phyloP scores from a whole-genome alignment of 2,329 filamentous ascomycete genomes.

The Pseudogymnoascus sp. region DNA sequence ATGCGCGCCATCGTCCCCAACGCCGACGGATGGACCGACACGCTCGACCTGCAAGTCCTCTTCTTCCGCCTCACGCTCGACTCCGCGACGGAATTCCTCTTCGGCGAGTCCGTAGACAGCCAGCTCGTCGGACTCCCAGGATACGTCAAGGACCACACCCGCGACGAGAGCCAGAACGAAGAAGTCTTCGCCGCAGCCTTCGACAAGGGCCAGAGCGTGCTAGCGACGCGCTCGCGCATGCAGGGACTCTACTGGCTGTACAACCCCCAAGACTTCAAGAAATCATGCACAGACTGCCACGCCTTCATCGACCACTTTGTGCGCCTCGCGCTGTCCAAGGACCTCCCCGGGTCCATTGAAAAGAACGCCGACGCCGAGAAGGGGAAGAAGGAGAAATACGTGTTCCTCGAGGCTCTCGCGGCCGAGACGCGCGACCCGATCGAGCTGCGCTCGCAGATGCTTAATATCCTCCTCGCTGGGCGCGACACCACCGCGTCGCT shows the following conservation, averaged over 20 bases:
- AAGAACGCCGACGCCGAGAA: constrained; percentile 24
- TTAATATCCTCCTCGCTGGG: constrained; percentile 50
- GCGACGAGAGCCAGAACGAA: background rate
- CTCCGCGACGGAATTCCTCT: constrained; percentile 43
- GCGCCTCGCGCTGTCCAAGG: constrained; percentile 28
- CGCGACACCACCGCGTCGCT: constrained; percentile 51
- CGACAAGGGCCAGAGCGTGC: constrained; percentile 34
- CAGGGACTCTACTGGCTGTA: constrained; percentile 22
- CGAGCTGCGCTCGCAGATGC: constrained; percentile 43
- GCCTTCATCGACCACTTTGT: constrained; percentile 44
- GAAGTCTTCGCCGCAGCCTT: constrained; percentile 42
- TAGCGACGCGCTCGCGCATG: constrained; percentile 19
- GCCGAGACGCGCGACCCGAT: constrained; percentile 38
- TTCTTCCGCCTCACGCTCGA: constrained; percentile 59
- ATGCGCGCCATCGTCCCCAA: constrained; percentile 53
- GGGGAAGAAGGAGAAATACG: constrained; percentile 28
- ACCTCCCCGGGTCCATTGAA: constrained; percentile 9
- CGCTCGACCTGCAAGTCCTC: constrained; percentile 54
- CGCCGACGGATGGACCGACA: constrained; percentile 37
- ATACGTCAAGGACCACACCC: background rate
- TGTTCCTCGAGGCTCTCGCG: constrained; percentile 52
- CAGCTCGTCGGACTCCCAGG: constrained; percentile 17
- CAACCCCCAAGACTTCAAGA: constrained; percentile 28
- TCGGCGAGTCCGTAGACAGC: constrained; percentile 47
- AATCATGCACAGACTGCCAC: constrained; percentile 26